Base-by-base conservation (phyloP, 805 yeast species). In the Scheffersomyces spartinae region DNA sequence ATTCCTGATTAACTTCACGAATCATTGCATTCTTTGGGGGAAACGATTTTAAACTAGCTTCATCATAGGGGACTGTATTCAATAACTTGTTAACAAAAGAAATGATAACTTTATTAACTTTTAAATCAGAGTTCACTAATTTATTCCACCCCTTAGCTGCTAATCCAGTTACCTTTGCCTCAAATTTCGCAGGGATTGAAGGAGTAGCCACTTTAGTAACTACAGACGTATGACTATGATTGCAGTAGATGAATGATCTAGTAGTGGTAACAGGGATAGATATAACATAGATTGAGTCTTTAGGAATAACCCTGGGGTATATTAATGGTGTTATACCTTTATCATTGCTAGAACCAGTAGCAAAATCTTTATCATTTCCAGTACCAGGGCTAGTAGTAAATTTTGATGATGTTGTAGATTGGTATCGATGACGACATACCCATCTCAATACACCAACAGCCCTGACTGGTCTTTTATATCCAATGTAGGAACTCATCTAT, bases 51-150 rank as follows among this genome's bases (percentile, higher is more conserved):
- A 86, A 56, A 23, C 84, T 69, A 40, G 71, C 68, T 43, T 86
- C 97, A 36, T 76, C 74, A 70, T 88, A 86, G 2, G 88, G 83
- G 5, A 81, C 71, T 13, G 71, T 61, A 26, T 69, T 66, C 36
- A 85, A 47, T 20, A 78, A 58, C 28, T 46, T 48, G 21, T 68
- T 63, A 9, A 76, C 67, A 33, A 58, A 56, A 3, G 43, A 26
- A 3, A 79, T 84, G 23, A 85, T 64, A 27, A 58, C 62, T 35
- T 65, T 55, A 47, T 83, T 83, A 40, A 77, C 51, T 7, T 56
- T 43, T 19, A 59, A 52, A 2, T 74, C 61, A 1, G 93, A 77
- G 1, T 49, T 44, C 22, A 57, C 62, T 44, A 86, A 47, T 26
- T 65, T 69, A 18, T 45, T 44, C 95, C 95, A 86, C 4, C 70